phyloP scores from a whole-genome alignment of 2,329 filamentous ascomycete species.

The Cadophora gregata region DNA sequence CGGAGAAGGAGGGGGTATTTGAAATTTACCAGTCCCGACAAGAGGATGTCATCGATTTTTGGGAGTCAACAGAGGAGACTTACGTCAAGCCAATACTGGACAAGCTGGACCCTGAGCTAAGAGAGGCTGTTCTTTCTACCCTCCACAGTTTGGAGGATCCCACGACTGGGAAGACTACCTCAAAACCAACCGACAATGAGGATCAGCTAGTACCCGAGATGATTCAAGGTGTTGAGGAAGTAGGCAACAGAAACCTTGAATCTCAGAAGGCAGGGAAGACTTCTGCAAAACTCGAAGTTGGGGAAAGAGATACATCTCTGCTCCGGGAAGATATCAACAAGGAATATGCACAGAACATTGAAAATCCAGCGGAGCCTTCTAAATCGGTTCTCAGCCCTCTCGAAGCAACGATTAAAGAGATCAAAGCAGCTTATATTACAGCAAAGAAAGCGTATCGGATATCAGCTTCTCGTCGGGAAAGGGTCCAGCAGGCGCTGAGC shows the following conservation, averaged over 20 bases:
- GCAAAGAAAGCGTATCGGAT: conserved; percentile 89
- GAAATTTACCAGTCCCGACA: conserved; percentile 73
- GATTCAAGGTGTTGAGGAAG: neutral
- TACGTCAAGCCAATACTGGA: conserved; percentile 75
- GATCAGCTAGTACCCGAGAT: conserved; percentile 24
- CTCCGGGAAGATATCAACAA: conserved; percentile 17
- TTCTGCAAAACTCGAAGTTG: neutral
- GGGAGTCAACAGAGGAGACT: conserved; percentile 81
- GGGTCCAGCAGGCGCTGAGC: conserved; percentile 76
- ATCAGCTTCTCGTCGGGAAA: conserved; percentile 70
- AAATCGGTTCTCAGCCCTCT: conserved; percentile 52
- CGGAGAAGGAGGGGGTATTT: conserved; percentile 73
- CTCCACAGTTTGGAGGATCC: conserved; percentile 53
- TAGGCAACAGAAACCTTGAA: neutral
- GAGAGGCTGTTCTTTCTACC: conserved; percentile 65
- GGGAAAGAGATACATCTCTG: neutral
- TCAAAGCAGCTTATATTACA: conserved; percentile 81
- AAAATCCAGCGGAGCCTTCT: conserved; percentile 7
- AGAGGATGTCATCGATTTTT: conserved; percentile 80
- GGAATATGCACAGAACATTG: neutral
- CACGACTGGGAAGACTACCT: conserved; percentile 21
- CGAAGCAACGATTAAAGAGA: conserved; percentile 70
- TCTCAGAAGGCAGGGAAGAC: conserved; percentile 7
- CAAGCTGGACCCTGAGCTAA: conserved; percentile 66
- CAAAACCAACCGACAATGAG: conserved; percentile 20